Evolutionary conservation across 192 early-diverging fungal genomes (phyloP).

Genomic region (Coemansia pectinata): DNA sequence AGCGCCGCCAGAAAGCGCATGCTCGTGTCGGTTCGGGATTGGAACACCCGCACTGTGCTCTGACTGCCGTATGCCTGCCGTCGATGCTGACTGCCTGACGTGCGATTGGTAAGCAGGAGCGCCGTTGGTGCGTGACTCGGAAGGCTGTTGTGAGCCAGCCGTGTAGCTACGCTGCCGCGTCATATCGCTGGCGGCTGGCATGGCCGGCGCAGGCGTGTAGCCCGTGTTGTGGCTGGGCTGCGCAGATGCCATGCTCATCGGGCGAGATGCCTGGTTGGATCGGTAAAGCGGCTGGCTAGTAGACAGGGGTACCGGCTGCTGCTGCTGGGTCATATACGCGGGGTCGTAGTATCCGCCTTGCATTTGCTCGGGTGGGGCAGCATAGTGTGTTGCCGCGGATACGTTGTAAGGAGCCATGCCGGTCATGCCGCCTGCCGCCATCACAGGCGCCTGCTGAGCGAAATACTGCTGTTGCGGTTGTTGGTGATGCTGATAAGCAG

Average conservation of each 20-base stretch:
- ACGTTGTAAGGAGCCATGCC: neutral
- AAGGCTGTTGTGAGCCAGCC: conserved; percentile 1
- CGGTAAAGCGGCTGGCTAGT: neutral
- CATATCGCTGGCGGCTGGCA: conserved; percentile 3
- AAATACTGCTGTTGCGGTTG: conserved; percentile 7
- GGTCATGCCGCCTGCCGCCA: conserved; percentile 8
- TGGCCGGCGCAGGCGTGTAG: conserved; percentile 1
- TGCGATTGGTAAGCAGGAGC: neutral
- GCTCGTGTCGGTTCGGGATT: conserved; percentile 17
- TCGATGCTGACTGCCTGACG: conserved; percentile 2
- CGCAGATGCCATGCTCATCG: conserved; percentile 3
- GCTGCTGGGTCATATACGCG: conserved; percentile 13
- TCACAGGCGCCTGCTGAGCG: neutral
- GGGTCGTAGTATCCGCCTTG: conserved; percentile 32
- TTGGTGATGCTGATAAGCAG: conserved; percentile 15
- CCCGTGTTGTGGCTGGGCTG: neutral
- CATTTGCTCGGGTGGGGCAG: conserved; percentile 11
- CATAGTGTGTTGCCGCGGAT: neutral
- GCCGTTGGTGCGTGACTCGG: neutral
- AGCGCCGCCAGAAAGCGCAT: conserved; percentile 3
- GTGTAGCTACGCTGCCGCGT: conserved; percentile 45
- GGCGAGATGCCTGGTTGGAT: neutral
- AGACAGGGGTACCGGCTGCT: neutral
- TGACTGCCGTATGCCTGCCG: conserved; percentile 8
- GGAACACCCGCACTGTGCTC: conserved; percentile 6